phyloP scores from a whole-genome alignment of 805 yeast genomes.

The Priceomyces fermenticarens region DNA sequence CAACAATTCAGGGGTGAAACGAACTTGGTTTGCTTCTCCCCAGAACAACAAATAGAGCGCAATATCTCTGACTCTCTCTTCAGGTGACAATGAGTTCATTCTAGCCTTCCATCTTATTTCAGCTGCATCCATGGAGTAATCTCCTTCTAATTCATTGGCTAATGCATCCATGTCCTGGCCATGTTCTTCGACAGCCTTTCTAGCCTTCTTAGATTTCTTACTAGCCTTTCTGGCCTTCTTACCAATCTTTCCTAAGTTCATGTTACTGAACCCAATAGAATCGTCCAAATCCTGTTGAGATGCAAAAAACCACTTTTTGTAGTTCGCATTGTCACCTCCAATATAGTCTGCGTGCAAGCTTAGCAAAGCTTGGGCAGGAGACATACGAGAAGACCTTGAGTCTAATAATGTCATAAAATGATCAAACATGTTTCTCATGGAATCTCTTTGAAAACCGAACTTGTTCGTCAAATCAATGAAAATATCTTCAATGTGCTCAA shows the following conservation, averaged over 20 bases:
- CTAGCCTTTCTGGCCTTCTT: slow-evolving; percentile 79
- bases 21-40: slow-evolving; percentile 93
- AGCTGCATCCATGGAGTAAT: slow-evolving; percentile 76
- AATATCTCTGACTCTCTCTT: slow-evolving; percentile 76
- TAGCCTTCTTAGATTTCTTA: slow-evolving; percentile 76
- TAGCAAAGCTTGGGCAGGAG: slow-evolving; percentile 81
- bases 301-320: slow-evolving; percentile 85
- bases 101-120: slow-evolving; percentile 86
- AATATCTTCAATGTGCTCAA: slow-evolving; percentile 82
- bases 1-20: slow-evolving; percentile 86
- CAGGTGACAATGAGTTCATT: slow-evolving; percentile 69
- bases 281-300: slow-evolving; percentile 86
- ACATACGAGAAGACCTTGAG: slow-evolving; percentile 83
- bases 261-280: slow-evolving; percentile 77
- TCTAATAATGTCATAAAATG: slow-evolving; percentile 82
- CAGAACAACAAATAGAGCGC: slow-evolving; percentile 73
- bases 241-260: slow-evolving; percentile 72
- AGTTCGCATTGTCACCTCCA: slow-evolving; percentile 84
- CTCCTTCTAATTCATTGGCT: slow-evolving; percentile 74
- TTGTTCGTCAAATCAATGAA: slow-evolving; percentile 79
- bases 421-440: slow-evolving; percentile 89
- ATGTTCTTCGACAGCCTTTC: slow-evolving; percentile 63
- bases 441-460: slow-evolving; percentile 89
- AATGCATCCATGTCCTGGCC: slow-evolving; percentile 60
- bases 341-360: slow-evolving; percentile 84